Evolutionary conservation across 2,329 filamentous ascomycete species (phyloP).

Genomic region (Coniella lustricola): DNA sequence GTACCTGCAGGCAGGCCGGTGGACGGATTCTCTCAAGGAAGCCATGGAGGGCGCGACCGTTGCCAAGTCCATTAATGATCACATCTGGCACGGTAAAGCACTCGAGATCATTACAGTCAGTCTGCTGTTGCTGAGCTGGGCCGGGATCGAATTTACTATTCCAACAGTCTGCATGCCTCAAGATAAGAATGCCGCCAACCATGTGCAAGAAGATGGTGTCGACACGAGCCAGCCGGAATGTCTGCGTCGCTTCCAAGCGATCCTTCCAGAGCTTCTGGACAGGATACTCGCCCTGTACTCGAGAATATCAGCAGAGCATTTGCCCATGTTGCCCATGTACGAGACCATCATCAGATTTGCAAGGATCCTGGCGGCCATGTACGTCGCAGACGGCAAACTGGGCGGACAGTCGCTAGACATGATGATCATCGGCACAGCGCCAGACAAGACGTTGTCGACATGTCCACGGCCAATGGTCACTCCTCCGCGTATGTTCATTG

Average conservation of each 20-base stretch:
- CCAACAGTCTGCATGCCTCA: constrained; percentile 48
- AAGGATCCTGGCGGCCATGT: constrained; percentile 61
- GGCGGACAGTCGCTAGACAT: constrained; percentile 54
- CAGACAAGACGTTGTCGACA: constrained; percentile 41
- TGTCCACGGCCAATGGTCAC: constrained; percentile 49
- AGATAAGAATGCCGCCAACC: constrained; percentile 33
- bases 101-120: constrained; percentile 81
- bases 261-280: constrained; percentile 68
- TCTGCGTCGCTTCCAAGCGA: constrained; percentile 45
- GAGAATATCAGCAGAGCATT: constrained; percentile 60
- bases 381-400: constrained; percentile 57
- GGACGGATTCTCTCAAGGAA: constrained; percentile 81
- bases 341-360: constrained; percentile 69
- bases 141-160: constrained; percentile 76
- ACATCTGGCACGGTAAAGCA: constrained; percentile 96
- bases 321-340: constrained; percentile 64
- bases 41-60: constrained; percentile 72
- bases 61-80: constrained; percentile 75
- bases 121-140: constrained; percentile 77
- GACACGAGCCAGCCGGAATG: constrained; percentile 43
- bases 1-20: constrained; percentile 82
- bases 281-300: constrained; percentile 69
- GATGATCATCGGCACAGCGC: constrained; percentile 56
- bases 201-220: constrained; percentile 30
- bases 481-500: constrained; percentile 57